Evolutionary conservation across 169 alveolate genomes (phyloP), one percentile per base, ranked within the genome.

Genomic region (Cryptosporidium canis): DNA sequence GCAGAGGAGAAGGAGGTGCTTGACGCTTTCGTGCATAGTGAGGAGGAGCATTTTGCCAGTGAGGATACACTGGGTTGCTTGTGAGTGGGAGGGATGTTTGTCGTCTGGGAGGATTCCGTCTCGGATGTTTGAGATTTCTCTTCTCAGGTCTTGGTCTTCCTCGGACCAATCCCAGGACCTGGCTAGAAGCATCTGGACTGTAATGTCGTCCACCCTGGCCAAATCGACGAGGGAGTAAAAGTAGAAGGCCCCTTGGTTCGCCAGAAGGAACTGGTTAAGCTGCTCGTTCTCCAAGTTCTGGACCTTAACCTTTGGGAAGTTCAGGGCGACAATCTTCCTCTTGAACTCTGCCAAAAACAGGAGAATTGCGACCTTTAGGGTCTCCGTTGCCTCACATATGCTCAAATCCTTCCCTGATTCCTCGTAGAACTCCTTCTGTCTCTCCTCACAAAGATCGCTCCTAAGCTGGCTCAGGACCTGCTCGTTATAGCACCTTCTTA

Each of bases 91-190:
- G 21, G 64, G 37, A 39, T 77, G 70, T 2, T 3, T 11, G 5
- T n/a, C 29, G 12, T 77, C 41, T 12, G 51, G 7, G 51, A 77
- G n/a, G 18, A 77, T 55, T 9, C 51, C 45, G 0, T 45, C 39
- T 43, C 55, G 35, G 12, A 77, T 77, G 18, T 35, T n/a, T 24
- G 16, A 39, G 5, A 77, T 33, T 21, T 61, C 87, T 41, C 61
- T 77, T 61, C 64, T 77, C 31, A 77, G 61, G 41, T 77, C 87
- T 35, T 77, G 77, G 45, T 77, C 87, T 41, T 77, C 87, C 9
- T 35, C 18, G 0, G 65, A 53, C 87, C 87, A 77, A 16, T 77
- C 87, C 87, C 87, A 77, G 4, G 87, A 58, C 21, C 87, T 51
- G 6, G 87, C 87, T 21, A 77, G 27, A 33, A 77, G 66, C 63